A percentile compares a stretch with the other conserved stretches of the same genome.
Evolutionary conservation across 2,329 filamentous ascomycete species (phyloP).

Genomic region (Drechslera avenae): DNA sequence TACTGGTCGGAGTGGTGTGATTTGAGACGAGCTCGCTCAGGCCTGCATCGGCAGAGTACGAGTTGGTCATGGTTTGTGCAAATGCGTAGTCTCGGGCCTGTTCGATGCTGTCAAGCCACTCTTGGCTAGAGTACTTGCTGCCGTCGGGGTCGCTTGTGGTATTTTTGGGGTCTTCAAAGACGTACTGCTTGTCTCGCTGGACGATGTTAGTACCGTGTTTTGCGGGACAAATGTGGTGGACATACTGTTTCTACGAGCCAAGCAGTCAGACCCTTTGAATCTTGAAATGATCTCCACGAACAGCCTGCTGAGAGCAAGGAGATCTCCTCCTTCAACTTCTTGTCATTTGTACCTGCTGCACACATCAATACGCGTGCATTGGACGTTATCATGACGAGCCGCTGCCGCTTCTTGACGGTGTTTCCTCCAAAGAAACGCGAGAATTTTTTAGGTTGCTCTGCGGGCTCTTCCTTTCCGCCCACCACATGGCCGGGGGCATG

Average conservation of each 20-base stretch:
- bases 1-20: conserved; percentile 77
- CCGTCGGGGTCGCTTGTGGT: conserved; percentile 66
- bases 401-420: conserved; percentile 88
- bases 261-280: conserved; percentile 83
- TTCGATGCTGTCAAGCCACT: conserved; percentile 91
- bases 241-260: conserved; percentile 95
- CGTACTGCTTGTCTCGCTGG: conserved; percentile 85
- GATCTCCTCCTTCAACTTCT: conserved; percentile 90
- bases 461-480: conserved; percentile 67
- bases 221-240: conserved; percentile 23
- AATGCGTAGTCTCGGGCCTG: conserved; percentile 83
- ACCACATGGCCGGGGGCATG: conserved; percentile 77
- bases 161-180: conserved; percentile 90
- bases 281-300: conserved; percentile 77
- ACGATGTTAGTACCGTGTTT: conserved; percentile 6
- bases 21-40: conserved; percentile 56
- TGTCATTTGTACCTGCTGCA: conserved; percentile 90
- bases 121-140: conserved; percentile 73
- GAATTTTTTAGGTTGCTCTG: conserved; percentile 79
- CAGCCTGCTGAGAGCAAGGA: conserved; percentile 78
- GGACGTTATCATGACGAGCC: conserved; percentile 93
- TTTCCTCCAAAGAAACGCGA: conserved; percentile 91
- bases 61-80: conserved; percentile 70
- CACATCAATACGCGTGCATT: conserved; percentile 88
- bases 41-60: conserved; percentile 63